Evolutionary conservation across 202 grass and related monocot species (phyloP), one percentile per base, ranked within the genome.

Genomic region (Panicum virgatum): DNA sequence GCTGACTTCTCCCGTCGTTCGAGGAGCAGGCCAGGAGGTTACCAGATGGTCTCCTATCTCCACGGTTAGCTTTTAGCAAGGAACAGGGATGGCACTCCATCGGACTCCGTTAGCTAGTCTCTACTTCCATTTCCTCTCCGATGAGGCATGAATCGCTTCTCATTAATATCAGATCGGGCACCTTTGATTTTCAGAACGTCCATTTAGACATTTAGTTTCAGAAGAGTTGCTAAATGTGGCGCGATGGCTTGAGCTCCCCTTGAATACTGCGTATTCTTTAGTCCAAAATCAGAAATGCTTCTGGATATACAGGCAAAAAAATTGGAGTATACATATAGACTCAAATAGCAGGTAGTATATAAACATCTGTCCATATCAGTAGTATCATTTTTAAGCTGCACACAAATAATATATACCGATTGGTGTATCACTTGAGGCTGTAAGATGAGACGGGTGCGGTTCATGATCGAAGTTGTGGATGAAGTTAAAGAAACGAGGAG

Each of bases 21-120:
- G 22, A 64, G 57, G n/a, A 81, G 69, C 78, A 85, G 18, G 57
- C 32, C 26, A 3, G 19, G 42, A 46, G 77, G 60, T 12, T 88
- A 91, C 32, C 81, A 87, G 71, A 84, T 81, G 63, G 74, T 86
- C 43, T 75, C 80, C 34, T 19, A 38, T 61, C 18, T 20, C 79
- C 25, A 50, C 81, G 16, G 47, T 46, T 81, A 62, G 80, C 18
- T 65, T 27, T 16, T 63, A 20, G 39, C 45, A 80, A 32, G 59
- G 25, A 45, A 25, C 11, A 7, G 20, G 15, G 5, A 54, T 36
- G 69, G 6, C 12, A 37, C 9, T 39, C 2, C n/a, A 29, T 36
- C 30, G 10, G 18, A 51, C 32, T 22, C 8, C 37, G 36, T 13
- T 12, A 2, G 36, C 39, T 34, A 38, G 2, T 19, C 62, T 64